Base-by-base conservation (phyloP, 1,139 yeast genomes). In the Debaryomyces nepalensis region DNA sequence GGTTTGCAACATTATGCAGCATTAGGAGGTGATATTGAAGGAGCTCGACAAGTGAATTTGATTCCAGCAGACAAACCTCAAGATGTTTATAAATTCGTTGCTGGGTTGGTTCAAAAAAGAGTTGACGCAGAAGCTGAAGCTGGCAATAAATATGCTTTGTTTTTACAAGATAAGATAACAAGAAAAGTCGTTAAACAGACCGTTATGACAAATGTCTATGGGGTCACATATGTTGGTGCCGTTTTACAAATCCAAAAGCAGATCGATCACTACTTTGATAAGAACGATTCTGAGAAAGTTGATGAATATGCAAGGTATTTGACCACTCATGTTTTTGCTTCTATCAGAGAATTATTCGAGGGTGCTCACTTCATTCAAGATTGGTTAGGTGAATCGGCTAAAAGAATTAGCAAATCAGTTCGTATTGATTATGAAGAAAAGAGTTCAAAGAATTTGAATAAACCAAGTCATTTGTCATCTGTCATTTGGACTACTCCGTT, bases 1-100 rank as follows among this genome's bases (percentile, higher is more conserved):
- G 99, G 99, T 5, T 74, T 93, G 45, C 99, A 93, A 64, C 99
- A 93, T 66, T 93, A 93, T 66, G 98, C 99, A 11, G 99, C 99
- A 0, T 75, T 93, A 32, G 99, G 98, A 55, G 97, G 98, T 64
- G 98, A 93, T 66, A 56, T 81, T 20, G 97, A 87, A 61, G 99
- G 99, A 62, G 99, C 98, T 0, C 76, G 75, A 38, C 97, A 91
- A 66, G 99, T 93, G 27, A 93, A 93, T 58, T 70, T 93, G 59
- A 73, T 82, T 32, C 96, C 96, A 3, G 78, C 84, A 24, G 91
- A 85, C 12, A 78, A 77, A 53, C 99, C 99, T 1, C 93, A 87
- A 51, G 99, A 93, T 70, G 96, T 93, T 33, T 93, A 93, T 64
- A 68, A 85, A 3, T 82, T 81, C 62, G 99, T 93, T 38, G 85